phyloP scores from a whole-genome alignment of 495 filamentous ascomycete genomes.

The Podospora fimiseda region DNA sequence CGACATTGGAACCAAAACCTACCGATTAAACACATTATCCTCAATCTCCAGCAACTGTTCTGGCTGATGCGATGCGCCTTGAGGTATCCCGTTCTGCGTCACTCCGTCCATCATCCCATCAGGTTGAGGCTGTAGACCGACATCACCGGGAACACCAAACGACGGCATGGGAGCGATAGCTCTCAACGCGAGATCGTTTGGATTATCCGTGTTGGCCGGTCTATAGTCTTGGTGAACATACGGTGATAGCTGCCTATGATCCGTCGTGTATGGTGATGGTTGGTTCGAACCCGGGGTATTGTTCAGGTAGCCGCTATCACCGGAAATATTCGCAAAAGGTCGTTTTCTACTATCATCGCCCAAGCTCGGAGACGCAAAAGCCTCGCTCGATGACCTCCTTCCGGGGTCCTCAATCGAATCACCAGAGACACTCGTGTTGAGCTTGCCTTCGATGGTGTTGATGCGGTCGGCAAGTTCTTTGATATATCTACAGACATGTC shows the following conservation, averaged over 20 bases:
- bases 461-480: slow-evolving; percentile 91
- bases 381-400: slow-evolving; percentile 32
- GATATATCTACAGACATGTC: slow-evolving; percentile 64
- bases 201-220: slow-evolving; percentile 32
- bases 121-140: slow-evolving; percentile 23
- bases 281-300: slow-evolving; percentile 27
- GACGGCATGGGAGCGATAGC: slow-evolving; percentile 29
- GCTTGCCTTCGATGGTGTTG: slow-evolving; percentile 68
- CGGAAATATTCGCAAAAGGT: slow-evolving; percentile 42
- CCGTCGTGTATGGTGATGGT: slow-evolving; percentile 28
- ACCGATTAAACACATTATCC: slow-evolving; percentile 42
- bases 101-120: slow-evolving; percentile 16
- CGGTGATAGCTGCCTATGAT: slow-evolving; percentile 37
- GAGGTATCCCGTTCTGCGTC: slow-evolving; percentile 14
- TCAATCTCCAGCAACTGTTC: slow-evolving; percentile 35
- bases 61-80: slow-evolving; percentile 23
- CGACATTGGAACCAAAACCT: too few relatives aligned
- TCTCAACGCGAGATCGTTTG: slow-evolving; percentile 24
- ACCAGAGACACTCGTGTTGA: slow-evolving; percentile 21
- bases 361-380: slow-evolving; percentile 27
- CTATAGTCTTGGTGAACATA: slow-evolving; percentile 26
- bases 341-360: slow-evolving; percentile 38
- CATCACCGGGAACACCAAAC: slow-evolving; percentile 10
- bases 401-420: slow-evolving; percentile 18
- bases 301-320: slow-evolving; percentile 29